Base-by-base conservation (phyloP, 306 rosid genomes). In the Ormosia semicastrata region DNA sequence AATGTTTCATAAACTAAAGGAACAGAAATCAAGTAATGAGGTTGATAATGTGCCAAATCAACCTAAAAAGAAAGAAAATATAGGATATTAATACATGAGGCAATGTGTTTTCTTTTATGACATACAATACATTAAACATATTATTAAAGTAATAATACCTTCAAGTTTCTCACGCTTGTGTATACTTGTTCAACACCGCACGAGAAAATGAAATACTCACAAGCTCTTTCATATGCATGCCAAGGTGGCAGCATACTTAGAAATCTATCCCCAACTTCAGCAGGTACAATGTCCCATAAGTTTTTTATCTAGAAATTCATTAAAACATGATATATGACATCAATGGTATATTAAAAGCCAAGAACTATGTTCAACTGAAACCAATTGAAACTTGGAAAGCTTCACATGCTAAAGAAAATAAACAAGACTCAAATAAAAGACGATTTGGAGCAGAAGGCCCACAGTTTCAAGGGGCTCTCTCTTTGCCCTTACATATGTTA, bases 221-320 rank as follows among this genome's bases (percentile, higher is more conserved):
- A 59, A 79, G 98, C 97, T 71, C 99, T 90, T 86, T 95, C 99
- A 63, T 95, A 95, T 8, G 98, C 98, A 81, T 95, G 99, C 99
- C 99, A 95, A 52, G 99, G 87, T 73, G 99, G 98, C 85, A 95
- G 88, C 93, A 95, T 92, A 83, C 93, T 93, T 86, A 95, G 85
- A 87, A 93, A 89, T 88, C 91, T 92, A 89, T 95, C 97, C 77
- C 98, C 98, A 67, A 56, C 76, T 87, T 84, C 82, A 81, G 93
- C 90, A 73, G 98, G 98, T 49, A 93, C 97, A 80, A 88, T 4
- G 66, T 92, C 94, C 86, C 92, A 81, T 52, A 95, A 81, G 85
- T 86, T 94, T 49, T 86, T 89, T 65, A 95, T 84, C 99, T 93
- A 76, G 41, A 77, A 88, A 85, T 78, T 17, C 33, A 57, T 75